A percentile compares a stretch with the other conserved stretches of the same genome.
These are phyloP conservation scores for Neonectria neomacrospora DNA, from an alignment of 2,329 filamentous ascomycete genomes.

Conservation along the genomic window DNA sequence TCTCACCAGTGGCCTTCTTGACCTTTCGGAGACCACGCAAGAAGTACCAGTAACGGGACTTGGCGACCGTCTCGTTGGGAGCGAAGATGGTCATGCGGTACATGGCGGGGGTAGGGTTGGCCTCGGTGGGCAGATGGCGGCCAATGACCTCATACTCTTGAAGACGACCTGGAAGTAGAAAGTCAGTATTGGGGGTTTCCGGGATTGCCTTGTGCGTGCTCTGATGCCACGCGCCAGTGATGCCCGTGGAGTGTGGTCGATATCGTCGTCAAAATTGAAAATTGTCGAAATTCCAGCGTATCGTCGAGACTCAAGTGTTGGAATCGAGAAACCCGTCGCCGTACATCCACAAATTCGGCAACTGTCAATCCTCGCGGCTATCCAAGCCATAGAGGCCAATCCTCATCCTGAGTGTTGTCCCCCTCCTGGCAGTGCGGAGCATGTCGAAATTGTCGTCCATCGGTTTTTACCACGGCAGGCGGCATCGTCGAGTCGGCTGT, in stretches of 20 bases:
- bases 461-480: slow-evolving; percentile 36
- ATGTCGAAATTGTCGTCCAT: slow-evolving; percentile 39
- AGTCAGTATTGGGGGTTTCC: slow-evolving; percentile 46
- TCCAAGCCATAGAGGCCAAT: slow-evolving; percentile 13
- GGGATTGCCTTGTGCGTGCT: slow-evolving; percentile 7
- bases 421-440: slow-evolving; percentile 17
- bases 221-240: slow-evolving; percentile 21
- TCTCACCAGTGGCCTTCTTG: slow-evolving; percentile 99
- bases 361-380: neutral
- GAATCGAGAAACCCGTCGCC: slow-evolving; percentile 1
- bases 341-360: slow-evolving; percentile 2
- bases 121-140: slow-evolving; percentile 97
- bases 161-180: slow-evolving; percentile 82
- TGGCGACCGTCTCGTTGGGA: slow-evolving; percentile 96
- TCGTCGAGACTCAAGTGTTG: slow-evolving; percentile 15
- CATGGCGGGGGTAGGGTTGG: slow-evolving; percentile 96
- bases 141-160: slow-evolving; percentile 99
- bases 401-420: slow-evolving; percentile 14
- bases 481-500: slow-evolving; percentile 39
- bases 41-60: slow-evolving; percentile 99
- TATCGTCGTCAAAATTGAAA: slow-evolving; percentile 2
- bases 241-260: slow-evolving; percentile 5
- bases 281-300: slow-evolving; percentile 1
- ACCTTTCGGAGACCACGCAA: slow-evolving; percentile 98
- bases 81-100: slow-evolving; percentile 99